A percentile compares a stretch with the other conserved stretches of the same genome.
These are phyloP conservation scores for Sarcomyxa edulis DNA, from an alignment of 768 basidiomycete species.

Conservation along the genomic window DNA sequence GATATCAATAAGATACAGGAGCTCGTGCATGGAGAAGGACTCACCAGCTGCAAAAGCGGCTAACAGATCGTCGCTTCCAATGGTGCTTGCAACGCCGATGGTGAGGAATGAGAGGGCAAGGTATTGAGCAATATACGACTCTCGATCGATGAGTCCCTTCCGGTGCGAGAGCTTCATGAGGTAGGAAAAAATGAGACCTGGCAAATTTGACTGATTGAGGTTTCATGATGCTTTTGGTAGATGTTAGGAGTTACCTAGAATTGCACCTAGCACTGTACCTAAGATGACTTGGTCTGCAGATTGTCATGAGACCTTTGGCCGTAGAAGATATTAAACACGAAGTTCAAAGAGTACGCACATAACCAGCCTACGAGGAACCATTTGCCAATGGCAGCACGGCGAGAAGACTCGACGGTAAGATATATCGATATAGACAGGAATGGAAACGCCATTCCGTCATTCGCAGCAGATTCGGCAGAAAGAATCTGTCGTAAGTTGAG, in stretches of 20 bases:
- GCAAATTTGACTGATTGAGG: background rate
- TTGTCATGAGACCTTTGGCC: background rate
- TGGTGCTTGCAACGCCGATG: slow-evolving; percentile 70
- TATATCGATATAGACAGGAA: slow-evolving; percentile 87
- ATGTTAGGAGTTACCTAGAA: slow-evolving; percentile 16
- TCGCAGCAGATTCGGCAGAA: slow-evolving; percentile 88
- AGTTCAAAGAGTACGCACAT: slow-evolving; percentile 38
- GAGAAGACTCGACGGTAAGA: slow-evolving; percentile 65
- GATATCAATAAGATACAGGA: background rate
- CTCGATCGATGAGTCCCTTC: slow-evolving; percentile 65
- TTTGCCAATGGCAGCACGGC: slow-evolving; percentile 61
- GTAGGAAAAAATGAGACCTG: slow-evolving; percentile 64
- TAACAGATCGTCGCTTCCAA: slow-evolving; percentile 85
- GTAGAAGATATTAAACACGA: background rate
- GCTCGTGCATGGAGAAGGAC: slow-evolving; percentile 7
- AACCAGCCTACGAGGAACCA: slow-evolving; percentile 88
- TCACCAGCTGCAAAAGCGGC: slow-evolving; percentile 82
- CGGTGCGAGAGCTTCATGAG: slow-evolving; percentile 68
- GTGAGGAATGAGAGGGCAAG: slow-evolving; percentile 69
- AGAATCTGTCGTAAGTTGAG: slow-evolving; percentile 73
- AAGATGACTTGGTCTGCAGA: slow-evolving; percentile 72
- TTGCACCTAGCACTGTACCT: slow-evolving; percentile 63
- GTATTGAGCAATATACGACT: slow-evolving; percentile 87
- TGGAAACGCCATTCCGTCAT: slow-evolving; percentile 94
- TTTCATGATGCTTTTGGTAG: background rate